Evolutionary conservation across 1,284 basidiomycete genomes (phyloP).

Genomic region (Pseudozyma sp.): DNA sequence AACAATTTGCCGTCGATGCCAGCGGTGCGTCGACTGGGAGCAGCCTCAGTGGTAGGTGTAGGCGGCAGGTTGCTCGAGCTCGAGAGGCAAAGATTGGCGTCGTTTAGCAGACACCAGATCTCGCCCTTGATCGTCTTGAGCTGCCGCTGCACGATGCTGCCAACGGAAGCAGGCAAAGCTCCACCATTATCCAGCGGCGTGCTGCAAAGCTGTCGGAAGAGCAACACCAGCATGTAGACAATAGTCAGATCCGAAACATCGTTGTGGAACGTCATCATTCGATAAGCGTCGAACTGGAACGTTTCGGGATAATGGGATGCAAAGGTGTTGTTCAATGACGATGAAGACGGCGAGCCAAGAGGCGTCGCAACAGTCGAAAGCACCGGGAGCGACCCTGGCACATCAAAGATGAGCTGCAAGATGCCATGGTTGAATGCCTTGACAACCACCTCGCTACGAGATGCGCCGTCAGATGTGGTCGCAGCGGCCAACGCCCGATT

Average conservation of each 20-base stretch:
- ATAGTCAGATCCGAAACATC: constrained; percentile 82
- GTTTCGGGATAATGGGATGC: constrained; percentile 74
- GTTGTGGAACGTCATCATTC: constrained; percentile 77
- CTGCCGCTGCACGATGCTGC: constrained; percentile 44
- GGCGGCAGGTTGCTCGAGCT: constrained; percentile 15
- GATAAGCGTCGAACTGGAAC: constrained; percentile 81
- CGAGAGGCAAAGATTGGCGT: constrained; percentile 68
- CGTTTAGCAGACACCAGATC: constrained; percentile 79
- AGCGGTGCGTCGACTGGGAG: constrained; percentile 12
- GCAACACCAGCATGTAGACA: constrained; percentile 82
- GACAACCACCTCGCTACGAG: constrained; percentile 65
- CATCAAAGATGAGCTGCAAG: constrained; percentile 78
- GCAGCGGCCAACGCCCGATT: constrained; percentile 53
- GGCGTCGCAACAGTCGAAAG: constrained; percentile 53
- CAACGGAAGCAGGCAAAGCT: constrained; percentile 24
- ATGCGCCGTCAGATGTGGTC: background rate
- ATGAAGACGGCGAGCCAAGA: constrained; percentile 67
- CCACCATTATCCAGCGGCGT: constrained; percentile 74
- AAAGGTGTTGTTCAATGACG: constrained; percentile 54
- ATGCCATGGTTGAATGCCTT: constrained; percentile 76
- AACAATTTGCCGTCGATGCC: constrained; percentile 21
- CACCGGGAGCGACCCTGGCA: constrained; percentile 71
- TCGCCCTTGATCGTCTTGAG: constrained; percentile 74
- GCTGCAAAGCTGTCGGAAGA: constrained; percentile 77
- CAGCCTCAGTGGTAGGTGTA: constrained; percentile 2